Evolutionary conservation across 345 rosid species (phyloP), one percentile per base, ranked within the genome.

Genomic region (Citrus hindsii): DNA sequence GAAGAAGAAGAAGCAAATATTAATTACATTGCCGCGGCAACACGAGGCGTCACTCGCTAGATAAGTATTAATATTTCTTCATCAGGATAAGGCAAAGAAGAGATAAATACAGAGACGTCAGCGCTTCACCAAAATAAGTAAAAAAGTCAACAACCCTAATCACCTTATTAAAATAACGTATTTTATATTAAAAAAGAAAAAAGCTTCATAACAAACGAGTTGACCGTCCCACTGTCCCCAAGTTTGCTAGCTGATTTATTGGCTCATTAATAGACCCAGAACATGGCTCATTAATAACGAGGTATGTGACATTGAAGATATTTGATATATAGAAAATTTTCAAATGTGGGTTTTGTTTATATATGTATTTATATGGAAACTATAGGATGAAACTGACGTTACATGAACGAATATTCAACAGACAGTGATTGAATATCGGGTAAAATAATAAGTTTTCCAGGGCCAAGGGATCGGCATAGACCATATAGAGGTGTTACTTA

Each of bases 171-270:
- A 4, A 55, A 13, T 18, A 27, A 64, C 5, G 2, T 42, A 13
- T 12, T 46, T 46, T 12, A 0, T 46, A 24, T 7, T 5, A 25
- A 9, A 24, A n/a, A 28, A 16, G 28, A 21, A 63, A 72, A 2
- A 16, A 59, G 18, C 1, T 56, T 35, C 32, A 14, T 56, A 42
- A 33, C 55, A 18, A 37, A 62, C 21, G 63, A 35, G 78, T 67
- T 77, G 75, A 63, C 68, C 56, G 59, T 4, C 37, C 3, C 27
- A 35, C 69, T 51, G 4, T 16, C 21, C 18, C 35, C 62, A 58
- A 4, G 37, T 55, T 38, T 38, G 35, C 60, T 32, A 10, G 66
- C 79, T 64, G 40, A 78, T 75, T 69, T 69, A 25, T 75, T 79
- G 79, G 75, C 58, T n/a, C n/a, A 55, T 75, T 14, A n/a, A 7